A percentile compares a stretch with the other conserved stretches of the same genome.
Conservation (phyloP, 805 yeast genomes). For the Lachancea fermentati region DNA sequence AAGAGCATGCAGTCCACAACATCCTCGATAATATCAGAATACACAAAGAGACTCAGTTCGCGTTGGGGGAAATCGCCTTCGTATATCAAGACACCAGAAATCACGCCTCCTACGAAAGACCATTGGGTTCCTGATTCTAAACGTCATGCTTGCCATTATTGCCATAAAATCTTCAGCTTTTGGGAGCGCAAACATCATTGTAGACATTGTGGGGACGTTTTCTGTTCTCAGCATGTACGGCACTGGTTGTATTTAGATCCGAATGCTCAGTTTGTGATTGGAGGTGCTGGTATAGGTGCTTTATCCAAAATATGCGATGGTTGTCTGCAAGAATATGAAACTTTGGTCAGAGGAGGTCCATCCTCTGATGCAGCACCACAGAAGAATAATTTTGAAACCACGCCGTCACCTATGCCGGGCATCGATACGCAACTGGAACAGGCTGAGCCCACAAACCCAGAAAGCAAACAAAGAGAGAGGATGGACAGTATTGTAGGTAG, state of each 20-base stretch:
- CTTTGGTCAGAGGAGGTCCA: slow-evolving; percentile 32
- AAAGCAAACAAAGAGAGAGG: slow-evolving; percentile 33
- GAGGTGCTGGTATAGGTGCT: slow-evolving; percentile 51
- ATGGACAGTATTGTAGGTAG: slow-evolving; percentile 36
- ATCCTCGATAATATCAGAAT: slow-evolving; percentile 13
- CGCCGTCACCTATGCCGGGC: slow-evolving; percentile 1
- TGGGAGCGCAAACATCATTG: slow-evolving; percentile 82
- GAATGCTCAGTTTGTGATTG: slow-evolving; percentile 60
- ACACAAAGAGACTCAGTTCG: slow-evolving; percentile 8
- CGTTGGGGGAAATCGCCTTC: slow-evolving; percentile 3
- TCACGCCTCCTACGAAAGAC: slow-evolving; percentile 42
- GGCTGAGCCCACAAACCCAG: slow-evolving; percentile 5
- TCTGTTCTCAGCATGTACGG: slow-evolving; percentile 62
- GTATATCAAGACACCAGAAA: slow-evolving; percentile 3
- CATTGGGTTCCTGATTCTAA: slow-evolving; percentile 75
- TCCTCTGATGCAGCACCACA: slow-evolving; percentile 1
- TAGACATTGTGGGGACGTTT: slow-evolving; percentile 78
- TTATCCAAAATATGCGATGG: slow-evolving; percentile 64
- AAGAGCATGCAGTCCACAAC: slow-evolving; percentile 25
- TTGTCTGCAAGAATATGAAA: slow-evolving; percentile 60
- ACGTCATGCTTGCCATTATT: slow-evolving; percentile 59
- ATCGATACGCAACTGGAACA: not conserved
- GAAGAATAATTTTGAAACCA: slow-evolving; percentile 1
- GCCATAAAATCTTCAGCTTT: slow-evolving; percentile 65
- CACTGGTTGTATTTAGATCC: slow-evolving; percentile 51